Evolutionary conservation across 192 early-diverging fungal genomes (phyloP).

Genomic region (Umbelopsis isabellina): DNA sequence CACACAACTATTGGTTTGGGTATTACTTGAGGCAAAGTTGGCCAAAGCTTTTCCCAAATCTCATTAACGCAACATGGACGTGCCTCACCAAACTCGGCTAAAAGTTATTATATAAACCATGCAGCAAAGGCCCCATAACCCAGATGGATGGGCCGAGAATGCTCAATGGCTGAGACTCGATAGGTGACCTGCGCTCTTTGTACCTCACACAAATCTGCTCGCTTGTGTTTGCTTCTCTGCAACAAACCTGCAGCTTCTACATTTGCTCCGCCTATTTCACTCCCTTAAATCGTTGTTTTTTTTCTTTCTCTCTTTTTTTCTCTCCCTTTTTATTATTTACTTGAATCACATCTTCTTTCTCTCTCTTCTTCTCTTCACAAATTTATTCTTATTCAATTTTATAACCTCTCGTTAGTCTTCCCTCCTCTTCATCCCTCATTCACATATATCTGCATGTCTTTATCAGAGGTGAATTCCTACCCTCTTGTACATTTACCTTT

Average conservation of each 20-base stretch:
- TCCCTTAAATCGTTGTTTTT: background rate
- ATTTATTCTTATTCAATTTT: too few relatives aligned
- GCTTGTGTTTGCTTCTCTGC: background rate
- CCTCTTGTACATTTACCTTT: constrained; percentile 23
- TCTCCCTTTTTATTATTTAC: constrained; percentile 17
- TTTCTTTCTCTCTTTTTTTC: background rate
- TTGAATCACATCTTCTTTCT: background rate
- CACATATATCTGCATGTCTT: background rate
- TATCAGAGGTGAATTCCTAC: constrained; percentile 18
- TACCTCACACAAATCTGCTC: too few relatives aligned
- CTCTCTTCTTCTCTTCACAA: background rate
- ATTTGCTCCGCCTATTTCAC: background rate
- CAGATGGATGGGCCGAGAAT: too few relatives aligned
- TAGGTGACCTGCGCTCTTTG: too few relatives aligned
- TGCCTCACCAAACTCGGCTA: too few relatives aligned
- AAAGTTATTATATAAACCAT: too few relatives aligned
- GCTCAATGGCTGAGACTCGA: too few relatives aligned
- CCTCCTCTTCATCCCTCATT: background rate
- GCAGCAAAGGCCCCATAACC: too few relatives aligned
- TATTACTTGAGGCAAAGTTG: too few relatives aligned
- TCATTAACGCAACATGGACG: too few relatives aligned
- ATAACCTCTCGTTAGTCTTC: background rate
- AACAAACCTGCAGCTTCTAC: background rate
- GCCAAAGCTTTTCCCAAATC: too few relatives aligned
- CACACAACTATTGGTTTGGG: too few relatives aligned